Conservation (phyloP, 2,329 filamentous ascomycete species). For the Pestalotiopsis sp. region DNA sequence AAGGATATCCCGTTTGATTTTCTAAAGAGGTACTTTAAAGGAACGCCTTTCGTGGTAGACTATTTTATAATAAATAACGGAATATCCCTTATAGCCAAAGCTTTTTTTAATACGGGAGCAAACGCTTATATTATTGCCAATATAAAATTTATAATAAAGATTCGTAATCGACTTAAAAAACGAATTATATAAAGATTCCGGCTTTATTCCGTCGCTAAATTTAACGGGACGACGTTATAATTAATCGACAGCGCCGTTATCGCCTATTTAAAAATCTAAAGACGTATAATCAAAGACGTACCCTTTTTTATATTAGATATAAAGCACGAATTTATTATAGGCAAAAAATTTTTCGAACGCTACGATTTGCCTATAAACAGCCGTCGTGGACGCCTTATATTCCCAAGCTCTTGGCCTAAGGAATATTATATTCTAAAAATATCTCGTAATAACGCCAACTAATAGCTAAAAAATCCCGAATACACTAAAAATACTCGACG, state of each 20-base stretch:
- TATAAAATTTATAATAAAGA: no score
- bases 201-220: not conserved
- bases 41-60: no score
- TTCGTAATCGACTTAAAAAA: no score
- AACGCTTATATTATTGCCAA: no score
- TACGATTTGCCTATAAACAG: not conserved
- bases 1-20: no score
- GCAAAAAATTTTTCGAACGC: not conserved
- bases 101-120: no score
- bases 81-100: no score
- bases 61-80: no score
- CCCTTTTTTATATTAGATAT: conserved; percentile 10
- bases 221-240: not conserved
- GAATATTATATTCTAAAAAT: not conserved
- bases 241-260: not conserved
- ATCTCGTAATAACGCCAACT: not conserved
- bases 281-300: not conserved
- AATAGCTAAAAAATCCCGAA: not conserved
- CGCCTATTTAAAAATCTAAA: not conserved
- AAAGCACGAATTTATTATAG: conserved; percentile 3
- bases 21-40: no score
- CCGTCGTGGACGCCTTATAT: not conserved
- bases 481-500: no score
- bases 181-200: not conserved
- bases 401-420: not conserved